Percentiles rank a stretch among this genome's conserved stretches.
phyloP scores from a whole-genome alignment of 176 grass and related monocot species.

The Musa troglodytarum region DNA sequence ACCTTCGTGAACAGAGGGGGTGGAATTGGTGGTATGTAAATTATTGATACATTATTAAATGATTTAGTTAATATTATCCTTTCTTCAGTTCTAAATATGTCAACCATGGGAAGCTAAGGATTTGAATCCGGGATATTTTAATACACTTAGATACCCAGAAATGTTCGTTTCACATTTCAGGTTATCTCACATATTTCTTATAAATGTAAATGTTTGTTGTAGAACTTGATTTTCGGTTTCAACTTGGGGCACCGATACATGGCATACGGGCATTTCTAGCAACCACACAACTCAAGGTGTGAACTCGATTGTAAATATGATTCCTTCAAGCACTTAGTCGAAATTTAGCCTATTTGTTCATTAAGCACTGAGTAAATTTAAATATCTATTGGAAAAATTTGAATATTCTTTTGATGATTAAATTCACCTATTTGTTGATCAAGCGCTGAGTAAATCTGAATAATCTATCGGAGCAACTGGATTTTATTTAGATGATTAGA shows the following conservation, averaged over 20 bases:
- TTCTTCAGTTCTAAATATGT: conserved; percentile 4
- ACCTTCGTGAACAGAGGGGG: conserved; percentile 96
- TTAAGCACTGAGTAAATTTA: conserved; percentile 1
- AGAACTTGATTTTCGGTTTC: conserved; percentile 99
- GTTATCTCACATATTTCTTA: background rate
- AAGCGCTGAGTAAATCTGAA: conserved; percentile 4
- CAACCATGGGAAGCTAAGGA: background rate
- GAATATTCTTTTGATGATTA: background rate
- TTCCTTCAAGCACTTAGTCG: conserved; percentile 18
- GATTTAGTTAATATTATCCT: background rate
- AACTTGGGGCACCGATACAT: conserved; percentile 85
- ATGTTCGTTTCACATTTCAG: background rate
- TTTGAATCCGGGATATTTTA: background rate
- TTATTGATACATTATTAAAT: conserved; percentile 1
- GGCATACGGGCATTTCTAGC: conserved; percentile 87
- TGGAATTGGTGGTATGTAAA: conserved; percentile 61
- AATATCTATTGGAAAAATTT: background rate
- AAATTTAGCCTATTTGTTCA: background rate
- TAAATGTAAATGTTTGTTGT: conserved; percentile 24
- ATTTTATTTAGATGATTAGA: background rate
- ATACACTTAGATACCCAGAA: background rate
- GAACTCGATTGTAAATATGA: conserved; percentile 8
- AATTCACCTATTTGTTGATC: background rate
- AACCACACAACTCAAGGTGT: conserved; percentile 89
- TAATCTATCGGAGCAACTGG: background rate